These are phyloP conservation scores for Coemansia sp. DNA, from an alignment of 192 early-diverging fungal species.

Conservation along the genomic window DNA sequence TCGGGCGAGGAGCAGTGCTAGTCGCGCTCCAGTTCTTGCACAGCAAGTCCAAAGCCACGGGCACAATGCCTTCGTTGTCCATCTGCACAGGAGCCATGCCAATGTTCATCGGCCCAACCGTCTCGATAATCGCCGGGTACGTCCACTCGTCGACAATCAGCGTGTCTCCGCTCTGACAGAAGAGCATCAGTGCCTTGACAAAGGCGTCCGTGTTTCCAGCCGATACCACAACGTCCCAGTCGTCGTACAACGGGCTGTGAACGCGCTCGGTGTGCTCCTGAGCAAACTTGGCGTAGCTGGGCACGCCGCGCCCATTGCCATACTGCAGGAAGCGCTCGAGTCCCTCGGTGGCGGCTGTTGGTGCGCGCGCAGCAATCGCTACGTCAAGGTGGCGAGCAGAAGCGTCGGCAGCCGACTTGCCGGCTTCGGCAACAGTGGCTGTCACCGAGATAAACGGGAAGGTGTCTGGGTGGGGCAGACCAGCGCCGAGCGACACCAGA, in stretches of 20 bases:
- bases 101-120: conserved; percentile 58
- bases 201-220: conserved; percentile 68
- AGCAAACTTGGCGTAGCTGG: conserved; percentile 52
- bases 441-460: conserved; percentile 66
- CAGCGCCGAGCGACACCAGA: conserved; percentile 72
- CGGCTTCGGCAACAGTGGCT: conserved; percentile 60
- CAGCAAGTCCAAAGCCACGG: conserved; percentile 58
- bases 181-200: conserved; percentile 60
- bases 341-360: conserved; percentile 21
- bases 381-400: conserved; percentile 32
- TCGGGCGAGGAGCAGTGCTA: conserved; percentile 44
- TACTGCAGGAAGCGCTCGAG: conserved; percentile 66
- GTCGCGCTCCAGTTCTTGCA: conserved; percentile 28
- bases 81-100: conserved; percentile 54
- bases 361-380: background rate
- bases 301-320: conserved; percentile 59
- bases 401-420: conserved; percentile 62
- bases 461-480: conserved; percentile 67
- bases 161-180: conserved; percentile 63
- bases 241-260: conserved; percentile 59
- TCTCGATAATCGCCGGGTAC: conserved; percentile 64
- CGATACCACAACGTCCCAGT: conserved; percentile 70
- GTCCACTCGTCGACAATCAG: conserved; percentile 69
- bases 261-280: conserved; percentile 54
- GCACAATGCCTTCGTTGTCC: conserved; percentile 69